Percentiles rank a stretch among this genome's conserved stretches.
Conservation (phyloP, 2,329 filamentous ascomycete species). For the Colletotrichum camelliae region DNA sequence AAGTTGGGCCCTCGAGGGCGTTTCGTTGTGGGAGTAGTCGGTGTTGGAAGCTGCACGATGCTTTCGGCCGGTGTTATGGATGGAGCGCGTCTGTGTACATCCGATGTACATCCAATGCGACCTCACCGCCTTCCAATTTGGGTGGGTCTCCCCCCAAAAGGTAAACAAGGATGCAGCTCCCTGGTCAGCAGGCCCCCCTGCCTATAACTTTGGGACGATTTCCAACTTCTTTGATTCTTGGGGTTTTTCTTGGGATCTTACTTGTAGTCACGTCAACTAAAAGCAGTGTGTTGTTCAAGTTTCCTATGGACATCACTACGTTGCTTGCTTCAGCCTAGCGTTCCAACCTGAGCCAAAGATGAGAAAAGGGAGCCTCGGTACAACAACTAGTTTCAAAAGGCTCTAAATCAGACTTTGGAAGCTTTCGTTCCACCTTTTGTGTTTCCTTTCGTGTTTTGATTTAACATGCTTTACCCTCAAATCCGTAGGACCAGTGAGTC, state of each 20-base stretch:
- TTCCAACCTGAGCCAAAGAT: background rate
- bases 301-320: background rate
- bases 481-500: background rate
- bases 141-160: background rate
- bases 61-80: background rate
- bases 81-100: conserved; percentile 8
- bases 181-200: background rate
- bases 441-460: too few relatives aligned
- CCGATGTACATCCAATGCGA: conserved; percentile 17
- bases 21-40: too few relatives aligned
- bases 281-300: background rate
- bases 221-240: background rate
- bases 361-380: background rate
- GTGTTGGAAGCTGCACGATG: background rate
- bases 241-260: background rate
- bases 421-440: too few relatives aligned
- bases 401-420: too few relatives aligned
- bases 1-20: background rate
- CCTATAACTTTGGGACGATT: background rate
- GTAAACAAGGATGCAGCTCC: background rate
- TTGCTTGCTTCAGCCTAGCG: background rate
- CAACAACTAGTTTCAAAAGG: too few relatives aligned
- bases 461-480: background rate
- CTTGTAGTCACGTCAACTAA: background rate
- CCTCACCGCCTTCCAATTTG: conserved; percentile 25